A percentile compares a stretch with the other conserved stretches of the same genome.
phyloP scores from a whole-genome alignment of 2,329 filamentous ascomycete species.

The Clonostachys sp. region DNA sequence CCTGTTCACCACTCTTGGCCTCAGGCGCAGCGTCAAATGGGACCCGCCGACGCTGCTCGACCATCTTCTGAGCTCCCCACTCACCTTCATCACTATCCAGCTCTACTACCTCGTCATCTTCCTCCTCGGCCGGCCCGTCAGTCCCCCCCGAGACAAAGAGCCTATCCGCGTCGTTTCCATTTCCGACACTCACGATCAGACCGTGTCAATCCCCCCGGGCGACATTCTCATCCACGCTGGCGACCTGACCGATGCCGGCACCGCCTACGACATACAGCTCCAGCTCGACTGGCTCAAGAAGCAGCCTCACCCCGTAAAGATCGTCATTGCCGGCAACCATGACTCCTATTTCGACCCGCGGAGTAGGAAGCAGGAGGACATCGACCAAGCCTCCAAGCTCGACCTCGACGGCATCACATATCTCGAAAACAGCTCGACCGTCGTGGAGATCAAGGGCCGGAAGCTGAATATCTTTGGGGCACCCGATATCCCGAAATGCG shows the following conservation, averaged over 20 bases:
- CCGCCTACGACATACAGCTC: constrained; percentile 68
- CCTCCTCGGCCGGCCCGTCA: constrained; percentile 63
- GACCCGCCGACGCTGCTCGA: constrained; percentile 51
- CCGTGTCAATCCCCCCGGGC: constrained; percentile 61
- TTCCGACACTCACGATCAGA: constrained; percentile 78
- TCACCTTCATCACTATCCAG: constrained; percentile 57
- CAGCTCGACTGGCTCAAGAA: constrained; percentile 77
- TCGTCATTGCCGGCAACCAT: constrained; percentile 84
- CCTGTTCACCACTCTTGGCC: constrained; percentile 36
- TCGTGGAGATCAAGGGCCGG: constrained; percentile 55
- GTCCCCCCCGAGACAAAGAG: constrained; percentile 45
- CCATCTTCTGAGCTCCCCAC: constrained; percentile 62
- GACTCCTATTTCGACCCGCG: constrained; percentile 77
- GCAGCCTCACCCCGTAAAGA: constrained; percentile 73
- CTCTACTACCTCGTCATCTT: constrained; percentile 61
- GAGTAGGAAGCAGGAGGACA: constrained; percentile 53
- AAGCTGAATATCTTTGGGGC: constrained; percentile 68
- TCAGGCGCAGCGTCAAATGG: constrained; percentile 42
- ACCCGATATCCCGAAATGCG: constrained; percentile 73
- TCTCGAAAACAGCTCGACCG: constrained; percentile 64
- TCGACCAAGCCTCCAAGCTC: constrained; percentile 43
- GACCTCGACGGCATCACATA: constrained; percentile 70
- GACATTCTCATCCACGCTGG: constrained; percentile 89
- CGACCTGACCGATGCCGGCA: constrained; percentile 74
- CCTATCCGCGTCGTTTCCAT: constrained; percentile 79